These are phyloP conservation scores for Escovopsis weberi DNA, from an alignment of 2,329 filamentous ascomycete species.

Conservation along the genomic window DNA sequence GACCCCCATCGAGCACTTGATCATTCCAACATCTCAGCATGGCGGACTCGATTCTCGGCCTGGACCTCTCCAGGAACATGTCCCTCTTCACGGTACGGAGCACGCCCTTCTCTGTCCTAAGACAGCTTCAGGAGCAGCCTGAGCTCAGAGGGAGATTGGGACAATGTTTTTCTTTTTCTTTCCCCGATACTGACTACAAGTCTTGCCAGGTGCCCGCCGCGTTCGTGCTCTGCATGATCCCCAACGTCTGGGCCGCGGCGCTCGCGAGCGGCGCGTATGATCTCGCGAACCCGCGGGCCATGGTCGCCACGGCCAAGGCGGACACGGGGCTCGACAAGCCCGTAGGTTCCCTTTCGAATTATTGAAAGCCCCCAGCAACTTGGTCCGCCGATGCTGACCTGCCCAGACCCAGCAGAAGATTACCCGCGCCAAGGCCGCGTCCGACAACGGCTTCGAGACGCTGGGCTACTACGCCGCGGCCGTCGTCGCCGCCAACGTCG, in stretches of 20 bases:
- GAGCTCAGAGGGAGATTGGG: too few relatives aligned
- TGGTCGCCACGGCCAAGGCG: constrained; percentile 16
- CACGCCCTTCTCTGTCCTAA: too few relatives aligned
- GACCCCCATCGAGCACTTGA: too few relatives aligned
- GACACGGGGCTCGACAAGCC: constrained; percentile 17
- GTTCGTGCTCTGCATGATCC: constrained; percentile 20
- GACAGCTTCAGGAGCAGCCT: too few relatives aligned
- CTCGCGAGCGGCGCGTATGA: constrained; percentile 22
- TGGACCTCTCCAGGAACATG: constrained; percentile 22
- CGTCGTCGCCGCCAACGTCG: constrained; percentile 31
- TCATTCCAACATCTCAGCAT: constrained; percentile 9
- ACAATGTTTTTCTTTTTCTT: too few relatives aligned
- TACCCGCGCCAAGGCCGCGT: constrained; percentile 36
- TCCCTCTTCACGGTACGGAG: constrained; percentile 19
- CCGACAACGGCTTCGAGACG: constrained; percentile 29
- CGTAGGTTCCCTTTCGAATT: constrained; percentile 11
- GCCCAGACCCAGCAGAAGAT: constrained; percentile 36
- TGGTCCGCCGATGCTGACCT: too few relatives aligned
- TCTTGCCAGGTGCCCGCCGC: constrained; percentile 24
- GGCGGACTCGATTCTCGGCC: constrained; percentile 15
- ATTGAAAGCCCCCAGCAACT: too few relatives aligned
- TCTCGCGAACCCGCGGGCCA: constrained; percentile 22
- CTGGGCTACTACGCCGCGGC: constrained; percentile 27
- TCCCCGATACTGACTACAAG: background rate
- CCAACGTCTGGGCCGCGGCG: constrained; percentile 19